Conservation (phyloP, 2,329 filamentous ascomycete species). For the Aspergillus glaucus region DNA sequence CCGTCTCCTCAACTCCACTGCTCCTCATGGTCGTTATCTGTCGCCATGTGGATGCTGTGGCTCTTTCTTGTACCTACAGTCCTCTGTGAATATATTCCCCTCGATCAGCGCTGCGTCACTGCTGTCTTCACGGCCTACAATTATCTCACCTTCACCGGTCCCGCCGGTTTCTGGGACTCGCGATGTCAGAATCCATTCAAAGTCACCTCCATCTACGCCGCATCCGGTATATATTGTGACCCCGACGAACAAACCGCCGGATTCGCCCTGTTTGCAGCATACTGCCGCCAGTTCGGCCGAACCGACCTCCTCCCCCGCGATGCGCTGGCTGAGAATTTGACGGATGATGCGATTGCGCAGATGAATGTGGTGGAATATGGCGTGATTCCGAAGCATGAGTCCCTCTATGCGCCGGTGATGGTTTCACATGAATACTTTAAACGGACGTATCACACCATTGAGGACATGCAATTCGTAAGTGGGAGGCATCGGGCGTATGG, state of each 20-base stretch:
- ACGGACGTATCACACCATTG: conserved; percentile 24
- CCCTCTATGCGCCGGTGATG: conserved; percentile 22
- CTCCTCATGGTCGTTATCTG: not conserved
- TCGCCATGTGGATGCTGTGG: not conserved
- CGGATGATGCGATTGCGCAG: conserved; percentile 24
- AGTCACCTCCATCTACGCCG: conserved; percentile 32
- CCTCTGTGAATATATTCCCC: conserved; percentile 1
- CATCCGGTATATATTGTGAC: conserved; percentile 26
- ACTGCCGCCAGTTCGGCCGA: conserved; percentile 20
- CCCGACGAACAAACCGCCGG: conserved; percentile 18
- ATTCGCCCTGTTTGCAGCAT: conserved; percentile 13
- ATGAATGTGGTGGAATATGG: conserved; percentile 28
- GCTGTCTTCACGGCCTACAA: conserved; percentile 26
- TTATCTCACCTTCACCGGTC: conserved; percentile 25
- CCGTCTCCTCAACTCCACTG: not conserved
- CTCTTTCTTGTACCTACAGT: not conserved
- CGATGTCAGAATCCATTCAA: conserved; percentile 27
- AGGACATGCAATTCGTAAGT: conserved; percentile 26
- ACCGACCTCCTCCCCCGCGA: conserved; percentile 22
- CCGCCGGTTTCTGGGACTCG: conserved; percentile 6
- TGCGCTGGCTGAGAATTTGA: conserved; percentile 25
- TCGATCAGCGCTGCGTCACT: conserved; percentile 27
- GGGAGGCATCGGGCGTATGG: conserved; percentile 34
- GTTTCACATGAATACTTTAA: conserved; percentile 25
- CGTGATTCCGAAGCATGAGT: conserved; percentile 18